phyloP scores from a whole-genome alignment of 2,329 filamentous ascomycete genomes.

The Pseudopithomyces chartarum region DNA sequence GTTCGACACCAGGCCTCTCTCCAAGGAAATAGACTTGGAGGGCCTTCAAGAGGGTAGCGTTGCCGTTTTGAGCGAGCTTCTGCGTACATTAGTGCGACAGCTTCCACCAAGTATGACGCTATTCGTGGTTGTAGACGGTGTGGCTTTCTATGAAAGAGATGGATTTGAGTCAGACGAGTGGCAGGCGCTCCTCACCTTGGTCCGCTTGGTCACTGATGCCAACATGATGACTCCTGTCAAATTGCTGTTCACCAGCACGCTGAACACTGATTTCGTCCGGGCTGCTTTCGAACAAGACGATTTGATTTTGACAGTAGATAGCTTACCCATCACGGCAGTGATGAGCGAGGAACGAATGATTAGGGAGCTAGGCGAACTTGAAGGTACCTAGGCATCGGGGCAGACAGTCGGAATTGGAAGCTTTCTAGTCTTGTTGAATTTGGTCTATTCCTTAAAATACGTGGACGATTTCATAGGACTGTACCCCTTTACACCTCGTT shows the following conservation, averaged over 20 bases:
- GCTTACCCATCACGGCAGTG: neutral
- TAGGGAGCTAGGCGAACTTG: neutral
- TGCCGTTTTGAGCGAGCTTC: neutral
- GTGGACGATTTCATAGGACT: no score
- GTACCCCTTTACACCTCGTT: no score
- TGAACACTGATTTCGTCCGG: constrained; percentile 1
- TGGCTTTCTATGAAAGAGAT: constrained; percentile 5
- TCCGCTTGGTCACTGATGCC: neutral
- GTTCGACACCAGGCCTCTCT: neutral
- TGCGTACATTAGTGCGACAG: neutral
- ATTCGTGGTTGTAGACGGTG: constrained; percentile 11
- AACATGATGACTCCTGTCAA: constrained; percentile 1
- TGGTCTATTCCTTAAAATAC: no score
- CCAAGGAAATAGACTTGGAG: neutral
- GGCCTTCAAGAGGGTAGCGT: neutral
- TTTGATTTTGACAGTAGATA: constrained; percentile 5
- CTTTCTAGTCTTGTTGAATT: no score
- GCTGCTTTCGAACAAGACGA: constrained; percentile 6
- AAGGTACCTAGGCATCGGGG: no score
- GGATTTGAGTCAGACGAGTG: constrained; percentile 2
- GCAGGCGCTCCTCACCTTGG: neutral
- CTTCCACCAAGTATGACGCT: neutral
- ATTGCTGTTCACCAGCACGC: constrained; percentile 8
- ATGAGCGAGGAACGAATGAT: constrained; percentile 9
- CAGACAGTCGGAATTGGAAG: no score